Evolutionary conservation across 306 rosid species (phyloP), one percentile per base, ranked within the genome.

Genomic region (Oxytropis ochrocephala): DNA sequence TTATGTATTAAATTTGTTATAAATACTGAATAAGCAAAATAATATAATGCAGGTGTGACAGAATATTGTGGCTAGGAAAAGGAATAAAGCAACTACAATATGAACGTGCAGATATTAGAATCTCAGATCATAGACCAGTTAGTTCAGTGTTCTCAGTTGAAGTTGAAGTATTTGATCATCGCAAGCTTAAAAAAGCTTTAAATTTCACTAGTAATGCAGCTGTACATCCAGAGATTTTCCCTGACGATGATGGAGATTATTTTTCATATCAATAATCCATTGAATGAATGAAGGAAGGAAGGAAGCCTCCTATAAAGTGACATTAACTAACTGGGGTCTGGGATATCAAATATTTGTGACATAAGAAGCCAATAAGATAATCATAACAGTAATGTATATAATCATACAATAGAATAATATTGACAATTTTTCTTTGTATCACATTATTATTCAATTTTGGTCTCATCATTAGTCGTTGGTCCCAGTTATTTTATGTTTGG

Each of bases 101-200:
- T 14, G 56, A 78, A 48, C 85, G 90, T 14, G 77, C 95, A 58
- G 97, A 94, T 10, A 16, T 81, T 35, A 81, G 36, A 74, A 57
- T 91, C 43, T 94, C 99, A 5, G 97, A 91, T 85, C 99, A 94
- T 75, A 67, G 95, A 18, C 96, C 99, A 0, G 92, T 91, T 41
- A 83, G 95, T 42, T 94, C 99, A 12, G 53, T 69, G 7, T 94
- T 94, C 76, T 55, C 52, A 44, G 85, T 87, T 67, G 92, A 89
- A 77, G 96, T 94, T 36, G 99, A 94, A 86, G 92, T 94, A 41
- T 83, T 94, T 32, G 86, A 91, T 60, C 95, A 89, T 16, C 79
- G 91, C 50, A 94, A 94, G 80, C 80, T 91, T 38, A 81, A 89
- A 35, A 85, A 85, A 77, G 97, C 97, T 44, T 76, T 91, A 58